These are phyloP conservation scores for Cryptosporidium felis DNA, from an alignment of 169 alveolate genomes.

Conservation along the genomic window DNA sequence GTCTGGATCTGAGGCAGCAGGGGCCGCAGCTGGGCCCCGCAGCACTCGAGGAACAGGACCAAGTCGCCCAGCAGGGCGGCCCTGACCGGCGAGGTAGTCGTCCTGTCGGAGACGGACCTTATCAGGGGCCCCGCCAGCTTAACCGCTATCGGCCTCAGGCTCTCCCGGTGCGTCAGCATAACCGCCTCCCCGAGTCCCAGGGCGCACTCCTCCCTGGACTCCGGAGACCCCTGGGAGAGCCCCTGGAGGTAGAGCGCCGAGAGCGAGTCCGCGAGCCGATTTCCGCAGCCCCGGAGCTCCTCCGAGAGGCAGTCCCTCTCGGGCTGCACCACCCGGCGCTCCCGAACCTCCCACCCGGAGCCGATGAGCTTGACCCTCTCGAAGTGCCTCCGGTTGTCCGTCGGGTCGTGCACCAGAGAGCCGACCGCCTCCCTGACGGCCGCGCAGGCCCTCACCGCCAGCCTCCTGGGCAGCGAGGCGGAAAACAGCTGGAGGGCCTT, in stretches of 20 bases:
- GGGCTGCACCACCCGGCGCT: neutral
- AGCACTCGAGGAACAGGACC: constrained; percentile 72
- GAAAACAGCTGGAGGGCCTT: constrained; percentile 10
- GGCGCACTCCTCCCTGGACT: constrained; percentile 71
- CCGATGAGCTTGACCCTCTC: constrained; percentile 19
- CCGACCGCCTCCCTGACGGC: constrained; percentile 19
- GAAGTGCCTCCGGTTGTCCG: neutral
- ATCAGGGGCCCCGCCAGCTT: constrained; percentile 79
- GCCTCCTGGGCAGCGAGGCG: neutral
- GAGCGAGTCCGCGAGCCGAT: constrained; percentile 24
- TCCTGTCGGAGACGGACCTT: constrained; percentile 75
- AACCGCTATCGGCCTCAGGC: constrained; percentile 73
- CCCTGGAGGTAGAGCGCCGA: constrained; percentile 66
- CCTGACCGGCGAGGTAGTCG: constrained; percentile 72
- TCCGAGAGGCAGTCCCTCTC: neutral
- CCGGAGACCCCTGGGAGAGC: constrained; percentile 24
- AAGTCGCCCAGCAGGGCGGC: constrained; percentile 75
- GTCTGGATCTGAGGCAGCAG: constrained; percentile 82
- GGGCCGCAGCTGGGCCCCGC: constrained; percentile 75
- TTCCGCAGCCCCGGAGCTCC: neutral
- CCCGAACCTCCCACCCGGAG: neutral
- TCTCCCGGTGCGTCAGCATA: constrained; percentile 31
- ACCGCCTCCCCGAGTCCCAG: constrained; percentile 67
- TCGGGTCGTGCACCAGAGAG: constrained; percentile 23
- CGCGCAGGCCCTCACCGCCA: neutral